These are phyloP conservation scores for Solanum bulbocastanum DNA, from an alignment of 257 asterid genomes.

Conservation along the genomic window DNA sequence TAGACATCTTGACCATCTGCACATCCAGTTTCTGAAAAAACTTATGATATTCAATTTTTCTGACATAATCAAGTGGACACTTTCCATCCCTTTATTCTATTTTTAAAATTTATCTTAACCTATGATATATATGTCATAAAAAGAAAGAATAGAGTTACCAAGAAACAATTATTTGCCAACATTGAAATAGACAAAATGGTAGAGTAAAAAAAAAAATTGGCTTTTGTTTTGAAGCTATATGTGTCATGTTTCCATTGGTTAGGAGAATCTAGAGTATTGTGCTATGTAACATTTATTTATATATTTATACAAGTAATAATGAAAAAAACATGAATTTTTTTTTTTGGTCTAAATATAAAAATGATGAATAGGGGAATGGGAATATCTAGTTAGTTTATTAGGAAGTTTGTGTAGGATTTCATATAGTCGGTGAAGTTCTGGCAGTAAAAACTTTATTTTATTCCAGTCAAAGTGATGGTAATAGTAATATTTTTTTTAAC, in stretches of 20 bases:
- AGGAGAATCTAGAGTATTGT: neutral
- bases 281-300: neutral
- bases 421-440: neutral
- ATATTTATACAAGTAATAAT: neutral
- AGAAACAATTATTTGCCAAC: neutral
- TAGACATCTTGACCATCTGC: neutral
- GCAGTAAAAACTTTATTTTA: neutral
- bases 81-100: neutral
- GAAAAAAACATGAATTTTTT: no score
- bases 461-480: neutral
- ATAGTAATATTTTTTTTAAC: neutral
- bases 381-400: neutral
- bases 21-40: neutral
- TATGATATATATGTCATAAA: neutral
- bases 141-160: neutral
- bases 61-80: neutral
- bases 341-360: neutral
- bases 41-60: neutral
- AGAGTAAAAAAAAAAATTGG: neutral
- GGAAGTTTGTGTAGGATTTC: neutral
- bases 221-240: neutral
- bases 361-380: neutral
- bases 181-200: neutral
- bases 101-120: neutral
- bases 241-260: neutral